Evolutionary conservation across 2,329 filamentous ascomycete genomes (phyloP).

Genomic region (Hypoxylon sp.): DNA sequence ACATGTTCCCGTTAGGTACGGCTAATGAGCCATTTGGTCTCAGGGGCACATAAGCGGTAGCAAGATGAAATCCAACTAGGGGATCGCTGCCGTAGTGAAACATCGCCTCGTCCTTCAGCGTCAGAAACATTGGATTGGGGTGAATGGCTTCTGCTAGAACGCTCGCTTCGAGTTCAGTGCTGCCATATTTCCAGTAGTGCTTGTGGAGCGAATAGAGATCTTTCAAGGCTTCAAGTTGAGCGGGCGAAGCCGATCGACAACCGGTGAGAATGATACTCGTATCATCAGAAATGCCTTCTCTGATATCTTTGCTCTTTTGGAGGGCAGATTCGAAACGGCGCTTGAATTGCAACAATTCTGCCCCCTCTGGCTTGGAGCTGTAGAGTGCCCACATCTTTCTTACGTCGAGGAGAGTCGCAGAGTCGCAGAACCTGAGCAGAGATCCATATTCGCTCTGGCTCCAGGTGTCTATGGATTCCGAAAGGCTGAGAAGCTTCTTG

Average conservation of each 20-base stretch:
- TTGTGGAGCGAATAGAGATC: neutral
- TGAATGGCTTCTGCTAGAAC: neutral
- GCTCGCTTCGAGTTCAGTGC: neutral
- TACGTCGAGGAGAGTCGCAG: conserved; percentile 61
- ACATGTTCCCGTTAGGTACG: neutral
- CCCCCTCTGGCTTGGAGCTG: conserved; percentile 2
- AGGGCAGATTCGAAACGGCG: neutral
- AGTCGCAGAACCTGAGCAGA: conserved; percentile 64
- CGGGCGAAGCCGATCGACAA: neutral
- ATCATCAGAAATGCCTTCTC: neutral
- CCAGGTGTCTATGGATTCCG: conserved; percentile 60
- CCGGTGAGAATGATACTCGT: neutral
- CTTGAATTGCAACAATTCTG: neutral
- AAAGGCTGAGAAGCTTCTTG: conserved; percentile 57
- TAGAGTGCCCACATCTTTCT: conserved; percentile 60
- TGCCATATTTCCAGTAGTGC: neutral
- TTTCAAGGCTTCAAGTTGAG: neutral
- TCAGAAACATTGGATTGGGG: conserved; percentile 54
- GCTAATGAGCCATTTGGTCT: conserved; percentile 16
- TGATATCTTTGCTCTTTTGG: neutral
- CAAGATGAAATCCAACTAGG: conserved; percentile 69
- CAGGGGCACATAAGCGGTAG: conserved; percentile 60
- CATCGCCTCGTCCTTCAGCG: conserved; percentile 54
- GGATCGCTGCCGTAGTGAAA: conserved; percentile 68
- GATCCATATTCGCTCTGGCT: conserved; percentile 60